A percentile compares a stretch with the other conserved stretches of the same genome.
phyloP scores from a whole-genome alignment of 768 basidiomycete species.

The Sporobolomyces roseus region DNA sequence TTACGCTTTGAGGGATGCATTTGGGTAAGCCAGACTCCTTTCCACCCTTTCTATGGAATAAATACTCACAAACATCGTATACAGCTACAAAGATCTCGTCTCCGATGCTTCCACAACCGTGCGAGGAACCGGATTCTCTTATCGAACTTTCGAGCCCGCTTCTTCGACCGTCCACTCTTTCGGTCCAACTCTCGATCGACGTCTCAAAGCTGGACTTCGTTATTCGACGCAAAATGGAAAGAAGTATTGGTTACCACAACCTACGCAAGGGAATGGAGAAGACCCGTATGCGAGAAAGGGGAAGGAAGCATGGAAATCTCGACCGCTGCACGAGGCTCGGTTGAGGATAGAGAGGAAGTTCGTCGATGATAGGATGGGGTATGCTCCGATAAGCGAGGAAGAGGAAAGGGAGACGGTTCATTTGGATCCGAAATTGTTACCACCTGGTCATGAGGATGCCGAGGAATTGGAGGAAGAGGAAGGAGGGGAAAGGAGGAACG shows the following conservation, averaged over 20 bases:
- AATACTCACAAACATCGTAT: background rate
- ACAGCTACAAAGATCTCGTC: constrained; percentile 63
- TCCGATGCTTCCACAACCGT: constrained; percentile 79
- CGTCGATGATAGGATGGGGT: constrained; percentile 57
- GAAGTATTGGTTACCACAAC: constrained; percentile 92
- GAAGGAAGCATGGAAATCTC: constrained; percentile 37
- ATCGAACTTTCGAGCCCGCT: constrained; percentile 92
- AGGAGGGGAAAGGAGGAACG: constrained; percentile 55
- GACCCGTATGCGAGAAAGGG: constrained; percentile 49
- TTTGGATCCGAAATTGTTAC: constrained; percentile 42
- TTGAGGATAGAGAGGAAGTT: constrained; percentile 46
- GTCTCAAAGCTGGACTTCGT: constrained; percentile 85
- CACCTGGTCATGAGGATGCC: constrained; percentile 45
- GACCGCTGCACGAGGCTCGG: constrained; percentile 49
- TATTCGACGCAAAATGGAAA: constrained; percentile 73
- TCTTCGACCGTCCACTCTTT: constrained; percentile 82
- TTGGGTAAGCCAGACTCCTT: constrained; percentile 56
- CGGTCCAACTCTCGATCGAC: constrained; percentile 74
- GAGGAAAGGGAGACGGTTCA: constrained; percentile 67
- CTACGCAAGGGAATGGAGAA: constrained; percentile 51
- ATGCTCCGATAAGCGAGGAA: constrained; percentile 67
- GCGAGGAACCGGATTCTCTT: constrained; percentile 84
- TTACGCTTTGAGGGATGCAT: constrained; percentile 81
- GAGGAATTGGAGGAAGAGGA: constrained; percentile 25
- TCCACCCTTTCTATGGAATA: too few species aligned